phyloP scores from a whole-genome alignment of 73 alveolate species.

The Paraurostyla sp. region DNA sequence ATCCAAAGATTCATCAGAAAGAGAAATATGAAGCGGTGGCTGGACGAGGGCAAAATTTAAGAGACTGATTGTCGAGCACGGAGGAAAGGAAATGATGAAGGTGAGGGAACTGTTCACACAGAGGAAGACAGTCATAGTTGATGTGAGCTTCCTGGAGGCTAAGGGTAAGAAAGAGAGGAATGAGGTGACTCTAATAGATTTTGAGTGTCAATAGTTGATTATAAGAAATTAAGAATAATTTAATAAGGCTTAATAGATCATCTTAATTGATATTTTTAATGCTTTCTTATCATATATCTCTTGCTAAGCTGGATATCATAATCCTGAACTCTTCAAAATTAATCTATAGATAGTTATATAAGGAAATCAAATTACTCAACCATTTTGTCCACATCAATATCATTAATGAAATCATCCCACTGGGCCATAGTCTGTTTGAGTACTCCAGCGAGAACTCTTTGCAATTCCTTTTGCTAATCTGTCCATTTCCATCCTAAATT shows the following conservation, averaged over 20 bases:
- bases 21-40: constrained; percentile 9
- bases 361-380: neutral
- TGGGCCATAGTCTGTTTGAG: neutral
- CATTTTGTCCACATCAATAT: constrained; percentile 32
- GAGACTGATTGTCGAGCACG: neutral
- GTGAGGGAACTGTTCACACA: neutral
- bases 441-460: constrained; percentile 54
- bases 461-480: constrained; percentile 48
- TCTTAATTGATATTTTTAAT: neutral
- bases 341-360: neutral
- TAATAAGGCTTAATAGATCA: neutral
- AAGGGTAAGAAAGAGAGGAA: constrained; percentile 40
- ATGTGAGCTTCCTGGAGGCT: constrained; percentile 8
- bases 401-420: constrained; percentile 58
- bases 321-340: constrained; percentile 47
- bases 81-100: neutral
- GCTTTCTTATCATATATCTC: neutral
- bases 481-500: constrained; percentile 53
- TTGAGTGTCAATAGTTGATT: neutral
- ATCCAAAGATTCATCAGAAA: constrained; percentile 27
- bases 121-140: constrained; percentile 28
- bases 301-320: neutral
- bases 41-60: neutral
- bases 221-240: neutral
- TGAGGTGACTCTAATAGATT: neutral